Evolutionary conservation across 768 basidiomycete species (phyloP).

Genomic region (Imleria badia): DNA sequence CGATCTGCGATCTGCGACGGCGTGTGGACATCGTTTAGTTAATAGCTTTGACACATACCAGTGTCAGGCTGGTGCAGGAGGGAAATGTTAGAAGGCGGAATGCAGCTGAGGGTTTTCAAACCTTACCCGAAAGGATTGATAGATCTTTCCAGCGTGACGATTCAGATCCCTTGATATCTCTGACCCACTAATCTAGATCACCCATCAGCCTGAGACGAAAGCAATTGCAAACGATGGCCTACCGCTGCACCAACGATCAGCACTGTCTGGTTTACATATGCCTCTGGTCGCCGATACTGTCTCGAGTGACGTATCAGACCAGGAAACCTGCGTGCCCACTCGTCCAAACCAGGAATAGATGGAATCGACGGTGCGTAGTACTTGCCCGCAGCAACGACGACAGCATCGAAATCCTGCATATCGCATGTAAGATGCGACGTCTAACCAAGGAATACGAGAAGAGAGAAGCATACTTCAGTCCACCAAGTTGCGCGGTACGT

Average conservation of each 20-base stretch:
- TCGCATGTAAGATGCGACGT: background rate
- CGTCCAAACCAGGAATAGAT: slow-evolving; percentile 2
- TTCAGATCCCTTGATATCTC: slow-evolving; percentile 11
- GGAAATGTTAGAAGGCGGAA: background rate
- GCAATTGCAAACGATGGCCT: background rate
- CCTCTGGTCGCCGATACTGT: slow-evolving; percentile 41
- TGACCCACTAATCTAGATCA: slow-evolving; percentile 3
- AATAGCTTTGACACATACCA: background rate
- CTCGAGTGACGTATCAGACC: slow-evolving; percentile 37
- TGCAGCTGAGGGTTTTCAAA: too few relatives aligned
- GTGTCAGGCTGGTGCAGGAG: background rate
- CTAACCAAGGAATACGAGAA: background rate
- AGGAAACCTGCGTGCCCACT: slow-evolving; percentile 30
- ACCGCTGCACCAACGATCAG: slow-evolving; percentile 38
- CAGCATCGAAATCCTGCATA: slow-evolving; percentile 7
- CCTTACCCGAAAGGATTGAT: slow-evolving; percentile 8
- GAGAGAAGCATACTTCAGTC: background rate
- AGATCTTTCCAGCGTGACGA: background rate
- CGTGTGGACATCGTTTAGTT: background rate
- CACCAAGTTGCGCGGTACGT: slow-evolving; percentile 32
- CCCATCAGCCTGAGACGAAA: background rate
- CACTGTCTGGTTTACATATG: slow-evolving; percentile 37
- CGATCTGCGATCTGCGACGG: background rate
- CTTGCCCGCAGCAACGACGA: background rate
- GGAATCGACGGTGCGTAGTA: slow-evolving; percentile 2